Percentiles rank a stretch among this genome's conserved stretches.
phyloP scores from a whole-genome alignment of 2,329 filamentous ascomycete genomes.

The Sporothrix pseudoabietina region DNA sequence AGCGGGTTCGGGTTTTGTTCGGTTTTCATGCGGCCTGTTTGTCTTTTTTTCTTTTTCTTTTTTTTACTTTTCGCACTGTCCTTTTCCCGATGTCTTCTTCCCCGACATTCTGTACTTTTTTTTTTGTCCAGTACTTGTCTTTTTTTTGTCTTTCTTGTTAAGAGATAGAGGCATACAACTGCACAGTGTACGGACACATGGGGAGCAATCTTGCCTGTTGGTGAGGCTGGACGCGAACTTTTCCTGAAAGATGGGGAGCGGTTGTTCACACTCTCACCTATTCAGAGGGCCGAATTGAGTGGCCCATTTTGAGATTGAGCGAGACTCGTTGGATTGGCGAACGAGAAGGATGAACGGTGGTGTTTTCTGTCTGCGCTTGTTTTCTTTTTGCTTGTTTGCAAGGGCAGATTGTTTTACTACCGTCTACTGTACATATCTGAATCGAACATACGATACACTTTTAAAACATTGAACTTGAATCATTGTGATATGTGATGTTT shows the following conservation, averaged over 20 bases:
- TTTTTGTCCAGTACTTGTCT: neutral
- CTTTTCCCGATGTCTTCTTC: neutral
- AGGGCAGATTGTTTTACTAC: slow-evolving; percentile 24
- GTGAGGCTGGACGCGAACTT: neutral
- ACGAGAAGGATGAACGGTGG: neutral
- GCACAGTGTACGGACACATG: slow-evolving; percentile 22
- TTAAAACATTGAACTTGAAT: neutral
- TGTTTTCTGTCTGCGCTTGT: slow-evolving; percentile 8
- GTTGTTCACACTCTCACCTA: neutral
- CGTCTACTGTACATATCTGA: slow-evolving; percentile 30
- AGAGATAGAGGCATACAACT: neutral
- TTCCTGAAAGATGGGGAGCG: neutral
- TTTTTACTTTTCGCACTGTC: neutral
- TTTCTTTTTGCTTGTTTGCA: neutral
- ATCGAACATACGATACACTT: slow-evolving; percentile 27
- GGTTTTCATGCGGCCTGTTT: neutral
- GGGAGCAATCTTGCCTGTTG: neutral
- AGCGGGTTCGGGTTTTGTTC: slow-evolving; percentile 17
- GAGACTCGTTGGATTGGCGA: neutral
- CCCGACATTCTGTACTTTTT: slow-evolving; percentile 20
- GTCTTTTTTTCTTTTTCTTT: neutral
- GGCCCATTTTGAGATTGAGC: neutral
- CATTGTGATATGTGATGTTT: neutral
- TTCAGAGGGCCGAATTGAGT: neutral
- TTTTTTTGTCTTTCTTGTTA: neutral